phyloP scores from a whole-genome alignment of 805 yeast genomes.

The Komagataella pseudopastoris region DNA sequence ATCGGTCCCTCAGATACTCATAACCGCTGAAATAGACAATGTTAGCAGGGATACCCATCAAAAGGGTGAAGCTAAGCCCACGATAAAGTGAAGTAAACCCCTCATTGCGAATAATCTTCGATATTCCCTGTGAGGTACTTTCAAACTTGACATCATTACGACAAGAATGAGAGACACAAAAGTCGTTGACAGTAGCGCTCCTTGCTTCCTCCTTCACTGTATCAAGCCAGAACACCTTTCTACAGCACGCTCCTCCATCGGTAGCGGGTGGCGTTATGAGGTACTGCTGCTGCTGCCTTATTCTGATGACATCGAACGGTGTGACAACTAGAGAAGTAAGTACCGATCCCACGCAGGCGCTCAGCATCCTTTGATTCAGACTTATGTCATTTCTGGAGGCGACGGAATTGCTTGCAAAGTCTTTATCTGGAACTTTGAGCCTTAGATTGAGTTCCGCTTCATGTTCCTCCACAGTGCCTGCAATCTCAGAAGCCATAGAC shows the following conservation, averaged over 20 bases:
- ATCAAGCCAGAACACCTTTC: constrained; percentile 21
- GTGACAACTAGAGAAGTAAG: constrained; percentile 64
- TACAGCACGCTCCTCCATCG: constrained; percentile 19
- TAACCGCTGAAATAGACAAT: constrained; percentile 91
- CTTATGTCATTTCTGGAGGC: constrained; percentile 20
- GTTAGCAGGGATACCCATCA: constrained; percentile 89
- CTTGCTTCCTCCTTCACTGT: background rate
- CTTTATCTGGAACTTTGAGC: constrained; percentile 1
- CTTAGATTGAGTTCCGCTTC: constrained; percentile 7
- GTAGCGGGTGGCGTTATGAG: constrained; percentile 27
- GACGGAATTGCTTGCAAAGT: constrained; percentile 1
- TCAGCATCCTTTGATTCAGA: constrained; percentile 51
- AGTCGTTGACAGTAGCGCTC: constrained; percentile 11
- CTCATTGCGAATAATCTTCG: constrained; percentile 52
- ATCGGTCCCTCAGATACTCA: constrained; percentile 69
- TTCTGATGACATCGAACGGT: constrained; percentile 71
- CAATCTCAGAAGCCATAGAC: constrained; percentile 26
- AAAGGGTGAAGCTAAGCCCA: constrained; percentile 67
- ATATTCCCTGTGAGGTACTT: constrained; percentile 68
- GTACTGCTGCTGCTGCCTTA: constrained; percentile 69
- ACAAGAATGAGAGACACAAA: constrained; percentile 27
- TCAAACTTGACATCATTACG: constrained; percentile 27
- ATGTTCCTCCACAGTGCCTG: constrained; percentile 24
- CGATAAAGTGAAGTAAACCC: constrained; percentile 77
- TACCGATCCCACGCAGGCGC: constrained; percentile 68